Evolutionary conservation across 805 yeast genomes (phyloP).

Genomic region (Ogataea neopini): DNA sequence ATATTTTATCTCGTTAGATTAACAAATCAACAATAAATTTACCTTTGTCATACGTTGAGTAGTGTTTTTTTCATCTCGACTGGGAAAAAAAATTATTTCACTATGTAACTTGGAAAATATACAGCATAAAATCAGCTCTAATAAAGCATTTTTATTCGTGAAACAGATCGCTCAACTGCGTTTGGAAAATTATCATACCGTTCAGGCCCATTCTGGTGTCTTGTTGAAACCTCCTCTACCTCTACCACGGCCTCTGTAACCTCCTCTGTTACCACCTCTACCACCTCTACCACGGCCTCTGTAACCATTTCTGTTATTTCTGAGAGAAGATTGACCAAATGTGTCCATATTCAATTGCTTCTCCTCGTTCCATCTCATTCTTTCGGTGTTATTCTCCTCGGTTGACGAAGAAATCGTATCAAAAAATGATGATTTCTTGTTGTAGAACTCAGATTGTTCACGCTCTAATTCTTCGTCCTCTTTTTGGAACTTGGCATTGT

Average conservation of each 20-base stretch:
- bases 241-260: constrained; percentile 35
- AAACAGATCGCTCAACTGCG: background rate
- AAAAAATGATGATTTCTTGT: constrained; percentile 84
- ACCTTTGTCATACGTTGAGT: no score
- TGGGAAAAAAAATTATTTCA: background rate
- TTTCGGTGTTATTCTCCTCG: constrained; percentile 41
- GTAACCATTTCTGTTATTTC: constrained; percentile 44
- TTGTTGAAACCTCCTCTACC: constrained; percentile 22
- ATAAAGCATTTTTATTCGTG: background rate
- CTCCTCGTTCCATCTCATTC: constrained; percentile 72
- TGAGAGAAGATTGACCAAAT: constrained; percentile 69
- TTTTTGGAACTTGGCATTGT: constrained; percentile 69
- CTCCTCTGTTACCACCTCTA: constrained; percentile 36
- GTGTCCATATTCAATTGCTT: constrained; percentile 75
- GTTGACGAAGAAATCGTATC: constrained; percentile 79
- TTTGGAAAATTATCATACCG: background rate
- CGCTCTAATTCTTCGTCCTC: constrained; percentile 45
- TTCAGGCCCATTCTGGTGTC: constrained; percentile 33
- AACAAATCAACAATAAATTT: no score
- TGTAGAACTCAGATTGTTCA: constrained; percentile 50
- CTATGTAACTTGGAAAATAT: background rate
- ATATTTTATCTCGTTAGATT: no score
- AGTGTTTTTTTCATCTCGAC: background rate
- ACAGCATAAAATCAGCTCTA: background rate
- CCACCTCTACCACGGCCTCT: constrained; percentile 53